Evolutionary conservation across 208 protist species (phyloP).

Genomic region (Acanthamoeba royreba): DNA sequence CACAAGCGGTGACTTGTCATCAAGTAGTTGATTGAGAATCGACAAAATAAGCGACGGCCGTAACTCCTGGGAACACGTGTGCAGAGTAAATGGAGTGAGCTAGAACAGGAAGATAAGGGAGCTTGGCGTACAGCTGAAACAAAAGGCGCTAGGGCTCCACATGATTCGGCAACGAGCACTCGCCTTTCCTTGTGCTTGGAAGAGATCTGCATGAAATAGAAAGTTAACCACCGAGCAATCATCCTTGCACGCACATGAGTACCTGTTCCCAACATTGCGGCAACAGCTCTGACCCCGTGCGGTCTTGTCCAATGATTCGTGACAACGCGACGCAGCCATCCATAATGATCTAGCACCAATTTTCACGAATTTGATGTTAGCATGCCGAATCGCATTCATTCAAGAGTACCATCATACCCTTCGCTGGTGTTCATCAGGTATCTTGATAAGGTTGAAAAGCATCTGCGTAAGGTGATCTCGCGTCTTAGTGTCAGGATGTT

Average conservation of each 20-base stretch:
- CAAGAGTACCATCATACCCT: too few relatives aligned
- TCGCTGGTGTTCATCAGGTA: constrained; percentile 70
- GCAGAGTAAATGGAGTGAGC: too few relatives aligned
- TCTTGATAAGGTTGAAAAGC: constrained; percentile 77
- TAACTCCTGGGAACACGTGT: too few relatives aligned
- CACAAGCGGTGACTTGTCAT: constrained; percentile 68
- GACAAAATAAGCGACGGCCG: constrained; percentile 60
- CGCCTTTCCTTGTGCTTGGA: constrained; percentile 72
- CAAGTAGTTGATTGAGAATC: constrained; percentile 70
- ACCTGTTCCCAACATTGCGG: constrained; percentile 76
- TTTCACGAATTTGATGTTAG: neutral
- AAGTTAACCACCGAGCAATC: too few relatives aligned
- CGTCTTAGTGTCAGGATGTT: constrained; percentile 61
- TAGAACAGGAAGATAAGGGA: too few relatives aligned
- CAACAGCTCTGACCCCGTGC: constrained; percentile 67
- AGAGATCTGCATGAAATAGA: constrained; percentile 22
- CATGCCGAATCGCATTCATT: too few relatives aligned
- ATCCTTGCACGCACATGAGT: too few relatives aligned
- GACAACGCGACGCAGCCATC: constrained; percentile 61
- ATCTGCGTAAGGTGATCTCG: constrained; percentile 59
- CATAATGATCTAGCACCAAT: constrained; percentile 54
- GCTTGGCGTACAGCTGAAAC: constrained; percentile 27
- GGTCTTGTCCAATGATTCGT: constrained; percentile 53
- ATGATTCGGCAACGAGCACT: constrained; percentile 73
- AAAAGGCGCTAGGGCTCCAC: constrained; percentile 70